These are phyloP conservation scores for Castanea crenata DNA, from an alignment of 306 rosid genomes.

Conservation along the genomic window DNA sequence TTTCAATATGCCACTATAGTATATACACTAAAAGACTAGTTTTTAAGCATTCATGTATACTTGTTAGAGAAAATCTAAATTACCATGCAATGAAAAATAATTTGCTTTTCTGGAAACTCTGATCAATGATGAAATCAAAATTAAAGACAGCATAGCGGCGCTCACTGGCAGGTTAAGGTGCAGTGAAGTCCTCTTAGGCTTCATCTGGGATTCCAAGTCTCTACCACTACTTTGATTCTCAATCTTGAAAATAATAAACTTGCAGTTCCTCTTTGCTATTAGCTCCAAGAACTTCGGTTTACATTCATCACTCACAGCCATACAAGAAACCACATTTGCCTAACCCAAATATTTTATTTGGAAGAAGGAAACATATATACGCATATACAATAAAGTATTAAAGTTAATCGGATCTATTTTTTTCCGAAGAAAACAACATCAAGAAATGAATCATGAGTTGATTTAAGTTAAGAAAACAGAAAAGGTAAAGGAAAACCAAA, in stretches of 20 bases:
- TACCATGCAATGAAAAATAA: conserved; percentile 78
- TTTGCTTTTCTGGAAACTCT: conserved; percentile 55
- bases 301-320: conserved; percentile 64
- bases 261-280: conserved; percentile 52
- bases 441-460: too few relatives aligned
- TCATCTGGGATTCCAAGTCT: conserved; percentile 43
- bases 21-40: background rate
- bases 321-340: conserved; percentile 59
- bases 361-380: background rate
- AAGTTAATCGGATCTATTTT: background rate
- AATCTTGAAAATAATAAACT: conserved; percentile 66
- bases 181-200: conserved; percentile 47
- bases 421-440: background rate
- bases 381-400: background rate
- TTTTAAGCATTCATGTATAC: background rate
- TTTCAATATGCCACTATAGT: background rate
- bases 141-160: conserved; percentile 69
- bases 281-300: conserved; percentile 57
- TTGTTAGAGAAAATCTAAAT: background rate
- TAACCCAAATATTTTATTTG: conserved; percentile 11
- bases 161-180: conserved; percentile 52
- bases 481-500: too few relatives aligned
- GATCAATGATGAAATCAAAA: conserved; percentile 46
- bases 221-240: conserved; percentile 59
- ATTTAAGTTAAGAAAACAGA: too few relatives aligned